Base-by-base conservation (phyloP, 2,329 filamentous ascomycete genomes). In the Albophoma yamanashiensis region DNA sequence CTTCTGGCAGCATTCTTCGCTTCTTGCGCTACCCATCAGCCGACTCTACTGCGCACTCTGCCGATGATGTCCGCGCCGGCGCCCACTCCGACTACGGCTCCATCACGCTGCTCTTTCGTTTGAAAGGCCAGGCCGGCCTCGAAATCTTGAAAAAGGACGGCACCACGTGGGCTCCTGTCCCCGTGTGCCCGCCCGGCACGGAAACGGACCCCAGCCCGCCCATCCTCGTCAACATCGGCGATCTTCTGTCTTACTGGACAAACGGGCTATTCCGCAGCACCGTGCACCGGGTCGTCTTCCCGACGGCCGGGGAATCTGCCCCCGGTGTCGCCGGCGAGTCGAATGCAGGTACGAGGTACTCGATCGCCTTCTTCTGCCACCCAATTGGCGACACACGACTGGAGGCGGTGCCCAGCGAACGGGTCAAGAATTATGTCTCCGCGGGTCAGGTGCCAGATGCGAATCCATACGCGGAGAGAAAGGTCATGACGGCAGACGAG, bases 51-150 rank as follows among this genome's bases (percentile, higher is more conserved):
- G 67, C 71, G 14, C 73, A 85, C 66, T 66, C 79, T 40, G 58
- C 68, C 62, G 68, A 76, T 59, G 89, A 93, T 68, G 84, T 97
- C 62, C 87, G 93, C 36, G 93, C 93, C 8, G 94, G 93, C 60
- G 92, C 93, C 0, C 93, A 97, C 73, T 93, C 89, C 5, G 92
- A 97, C 76, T 96, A 96, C 74, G 85, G 85, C 60, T 84, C 81
- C 61, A 74, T 88, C 61, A 88, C 85, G 1, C 77, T 88, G n/a
- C 82, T 97, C 14, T 97, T 99, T 78, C 91, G 94, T 65, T 83
- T 92, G 2, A 84, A 84, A 0, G 89, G 89, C 1, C 92, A 97
- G 68, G 87, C 92, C 0, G 94, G 94, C 0, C 80, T 99, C 1
- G 92, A 97, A 73, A 88, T 97, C 62, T 80, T 87, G 8, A 87